Percentiles rank a stretch among this genome's conserved stretches.
Conservation (phyloP, 371 early-diverging fungal genomes). For the Rhizopus sp. region DNA sequence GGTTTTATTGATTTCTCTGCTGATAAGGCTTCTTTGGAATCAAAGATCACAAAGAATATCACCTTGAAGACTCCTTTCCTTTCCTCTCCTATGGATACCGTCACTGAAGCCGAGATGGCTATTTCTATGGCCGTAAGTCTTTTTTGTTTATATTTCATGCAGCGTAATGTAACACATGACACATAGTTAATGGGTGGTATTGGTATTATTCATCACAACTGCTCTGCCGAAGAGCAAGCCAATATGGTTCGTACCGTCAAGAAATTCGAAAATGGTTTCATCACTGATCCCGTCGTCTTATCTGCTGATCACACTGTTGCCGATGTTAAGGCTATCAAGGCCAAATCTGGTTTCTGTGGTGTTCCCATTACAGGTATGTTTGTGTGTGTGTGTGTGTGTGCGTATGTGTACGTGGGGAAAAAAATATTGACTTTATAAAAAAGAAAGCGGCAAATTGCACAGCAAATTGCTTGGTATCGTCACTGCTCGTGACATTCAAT, state of each 20-base stretch:
- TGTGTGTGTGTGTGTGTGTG: slow-evolving; percentile 2
- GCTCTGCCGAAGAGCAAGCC: slow-evolving; percentile 90
- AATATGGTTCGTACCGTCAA: slow-evolving; percentile 96
- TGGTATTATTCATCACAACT: slow-evolving; percentile 97
- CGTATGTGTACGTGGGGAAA: neutral
- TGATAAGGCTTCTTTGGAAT: slow-evolving; percentile 70
- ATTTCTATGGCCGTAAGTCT: slow-evolving; percentile 90
- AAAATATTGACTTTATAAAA: slow-evolving; percentile 20
- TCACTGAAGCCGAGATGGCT: slow-evolving; percentile 96
- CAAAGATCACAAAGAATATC: slow-evolving; percentile 84
- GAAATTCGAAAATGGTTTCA: slow-evolving; percentile 98
- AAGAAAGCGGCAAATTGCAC: slow-evolving; percentile 80
- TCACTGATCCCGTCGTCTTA: slow-evolving; percentile 90
- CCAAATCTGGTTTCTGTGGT: slow-evolving; percentile 90
- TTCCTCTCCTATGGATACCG: slow-evolving; percentile 97
- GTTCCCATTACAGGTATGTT: slow-evolving; percentile 90
- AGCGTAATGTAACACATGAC: neutral
- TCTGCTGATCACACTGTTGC: slow-evolving; percentile 82
- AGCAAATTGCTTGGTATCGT: slow-evolving; percentile 95
- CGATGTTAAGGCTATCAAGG: slow-evolving; percentile 89
- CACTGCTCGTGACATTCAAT: slow-evolving; percentile 95
- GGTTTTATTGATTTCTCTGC: slow-evolving; percentile 94
- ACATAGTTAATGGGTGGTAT: slow-evolving; percentile 84
- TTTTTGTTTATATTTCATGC: neutral
- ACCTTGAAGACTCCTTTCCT: slow-evolving; percentile 91